These are phyloP conservation scores for Annulohypoxylon bovei DNA, from an alignment of 495 filamentous ascomycete genomes.

Conservation along the genomic window DNA sequence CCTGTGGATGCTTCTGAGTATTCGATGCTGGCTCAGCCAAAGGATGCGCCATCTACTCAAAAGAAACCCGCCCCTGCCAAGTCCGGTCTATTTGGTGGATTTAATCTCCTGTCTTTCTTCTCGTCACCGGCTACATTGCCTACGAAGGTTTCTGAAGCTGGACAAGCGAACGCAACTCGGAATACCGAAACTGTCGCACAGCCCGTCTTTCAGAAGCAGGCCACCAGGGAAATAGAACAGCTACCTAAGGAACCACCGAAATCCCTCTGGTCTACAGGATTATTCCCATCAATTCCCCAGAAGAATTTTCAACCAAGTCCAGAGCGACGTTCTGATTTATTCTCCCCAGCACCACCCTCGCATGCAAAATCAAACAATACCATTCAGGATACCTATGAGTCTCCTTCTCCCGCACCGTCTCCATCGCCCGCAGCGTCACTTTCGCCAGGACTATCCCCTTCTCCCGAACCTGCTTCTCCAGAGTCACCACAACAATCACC, in stretches of 20 bases:
- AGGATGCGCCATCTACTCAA: slow-evolving; percentile 25
- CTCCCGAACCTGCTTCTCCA: slow-evolving; percentile 5
- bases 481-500: neutral
- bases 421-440: slow-evolving; percentile 11
- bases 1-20: slow-evolving; percentile 39
- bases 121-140: slow-evolving; percentile 58
- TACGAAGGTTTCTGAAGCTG: slow-evolving; percentile 25
- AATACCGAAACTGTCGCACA: slow-evolving; percentile 21
- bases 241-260: slow-evolving; percentile 35
- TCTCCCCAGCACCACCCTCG: slow-evolving; percentile 35
- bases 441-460: slow-evolving; percentile 23
- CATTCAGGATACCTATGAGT: slow-evolving; percentile 29
- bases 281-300: slow-evolving; percentile 47
- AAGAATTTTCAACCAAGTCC: slow-evolving; percentile 41
- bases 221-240: slow-evolving; percentile 16
- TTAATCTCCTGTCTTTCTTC: slow-evolving; percentile 57
- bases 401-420: slow-evolving; percentile 14
- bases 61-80: slow-evolving; percentile 40
- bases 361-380: slow-evolving; percentile 34
- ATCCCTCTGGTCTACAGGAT: slow-evolving; percentile 42
- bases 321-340: slow-evolving; percentile 36
- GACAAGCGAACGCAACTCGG: slow-evolving; percentile 3
- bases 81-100: slow-evolving; percentile 38
- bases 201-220: slow-evolving; percentile 16
- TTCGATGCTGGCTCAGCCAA: slow-evolving; percentile 47